Evolutionary conservation across 2,329 filamentous ascomycete genomes (phyloP).

Genomic region (Thelonectria blattea): DNA sequence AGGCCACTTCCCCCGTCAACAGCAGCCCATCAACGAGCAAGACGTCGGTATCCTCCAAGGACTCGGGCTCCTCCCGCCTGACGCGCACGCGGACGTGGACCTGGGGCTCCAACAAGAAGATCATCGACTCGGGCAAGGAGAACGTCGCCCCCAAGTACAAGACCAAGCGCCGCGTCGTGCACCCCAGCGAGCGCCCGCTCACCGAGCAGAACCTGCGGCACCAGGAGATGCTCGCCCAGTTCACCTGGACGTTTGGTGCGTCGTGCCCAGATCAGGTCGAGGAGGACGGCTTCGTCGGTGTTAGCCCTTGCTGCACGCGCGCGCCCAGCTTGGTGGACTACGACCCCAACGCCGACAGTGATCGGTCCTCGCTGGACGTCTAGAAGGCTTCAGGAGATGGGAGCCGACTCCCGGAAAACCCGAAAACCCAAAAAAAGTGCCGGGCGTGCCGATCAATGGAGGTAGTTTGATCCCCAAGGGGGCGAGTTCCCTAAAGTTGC

Average conservation of each 20-base stretch:
- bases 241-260: slow-evolving; percentile 54
- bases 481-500: not conserved
- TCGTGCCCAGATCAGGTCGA: slow-evolving; percentile 43
- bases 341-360: slow-evolving; percentile 33
- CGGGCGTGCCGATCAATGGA: not conserved
- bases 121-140: slow-evolving; percentile 37
- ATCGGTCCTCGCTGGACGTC: slow-evolving; percentile 24
- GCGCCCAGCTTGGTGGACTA: slow-evolving; percentile 44
- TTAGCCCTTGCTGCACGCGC: slow-evolving; percentile 55
- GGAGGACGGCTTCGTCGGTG: slow-evolving; percentile 42
- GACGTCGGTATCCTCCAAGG: slow-evolving; percentile 41
- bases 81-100: slow-evolving; percentile 41
- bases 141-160: slow-evolving; percentile 38
- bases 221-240: slow-evolving; percentile 54
- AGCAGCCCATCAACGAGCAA: slow-evolving; percentile 39
- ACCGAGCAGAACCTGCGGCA: slow-evolving; percentile 53
- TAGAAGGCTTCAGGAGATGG: not conserved
- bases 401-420: not conserved
- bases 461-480: not conserved
- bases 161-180: slow-evolving; percentile 37
- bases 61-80: slow-evolving; percentile 35
- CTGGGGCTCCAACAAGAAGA: slow-evolving; percentile 41
- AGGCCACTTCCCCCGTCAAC: slow-evolving; percentile 34
- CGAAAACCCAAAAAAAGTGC: not conserved
- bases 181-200: slow-evolving; percentile 54